phyloP scores from a whole-genome alignment of 495 filamentous ascomycete species.

The Venustampulla echinocandica region DNA sequence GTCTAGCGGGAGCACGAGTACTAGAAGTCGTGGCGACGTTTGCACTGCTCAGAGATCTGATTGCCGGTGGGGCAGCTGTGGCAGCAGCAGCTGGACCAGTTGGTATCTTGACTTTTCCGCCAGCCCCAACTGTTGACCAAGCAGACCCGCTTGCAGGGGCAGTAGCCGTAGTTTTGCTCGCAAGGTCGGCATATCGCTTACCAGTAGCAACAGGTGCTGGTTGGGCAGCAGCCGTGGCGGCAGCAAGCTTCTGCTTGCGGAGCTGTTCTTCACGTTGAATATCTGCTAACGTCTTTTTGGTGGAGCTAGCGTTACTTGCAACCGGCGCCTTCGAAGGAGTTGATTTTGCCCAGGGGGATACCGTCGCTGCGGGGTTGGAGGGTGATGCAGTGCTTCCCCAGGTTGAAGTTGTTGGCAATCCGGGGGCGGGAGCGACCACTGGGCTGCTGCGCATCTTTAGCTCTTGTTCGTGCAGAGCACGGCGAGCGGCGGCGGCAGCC shows the following conservation, averaged over 20 bases:
- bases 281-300: conserved; percentile 77
- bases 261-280: conserved; percentile 95
- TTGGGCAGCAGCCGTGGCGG: conserved; percentile 44
- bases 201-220: conserved; percentile 46
- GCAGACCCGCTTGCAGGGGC: conserved; percentile 44
- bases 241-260: conserved; percentile 64
- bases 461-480: conserved; percentile 72
- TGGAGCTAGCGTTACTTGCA: conserved; percentile 32
- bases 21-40: conserved; percentile 29
- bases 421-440: conserved; percentile 60
- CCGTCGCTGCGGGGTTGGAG: conserved; percentile 40
- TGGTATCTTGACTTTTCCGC: conserved; percentile 78
- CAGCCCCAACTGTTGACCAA: conserved; percentile 95
- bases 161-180: conserved; percentile 55
- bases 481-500: conserved; percentile 68
- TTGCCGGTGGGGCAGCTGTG: conserved; percentile 32
- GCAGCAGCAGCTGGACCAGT: conserved; percentile 40
- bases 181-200: conserved; percentile 94
- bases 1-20: conserved; percentile 25
- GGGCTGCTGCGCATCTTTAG: conserved; percentile 38
- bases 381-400: conserved; percentile 72
- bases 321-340: conserved; percentile 47
- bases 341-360: conserved; percentile 58
- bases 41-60: conserved; percentile 48
- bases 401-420: conserved; percentile 79